A percentile compares a stretch with the other conserved stretches of the same genome.
These are phyloP conservation scores for Nakaseomyces delphensis DNA, from an alignment of 1,139 yeast species.

Conservation along the genomic window DNA sequence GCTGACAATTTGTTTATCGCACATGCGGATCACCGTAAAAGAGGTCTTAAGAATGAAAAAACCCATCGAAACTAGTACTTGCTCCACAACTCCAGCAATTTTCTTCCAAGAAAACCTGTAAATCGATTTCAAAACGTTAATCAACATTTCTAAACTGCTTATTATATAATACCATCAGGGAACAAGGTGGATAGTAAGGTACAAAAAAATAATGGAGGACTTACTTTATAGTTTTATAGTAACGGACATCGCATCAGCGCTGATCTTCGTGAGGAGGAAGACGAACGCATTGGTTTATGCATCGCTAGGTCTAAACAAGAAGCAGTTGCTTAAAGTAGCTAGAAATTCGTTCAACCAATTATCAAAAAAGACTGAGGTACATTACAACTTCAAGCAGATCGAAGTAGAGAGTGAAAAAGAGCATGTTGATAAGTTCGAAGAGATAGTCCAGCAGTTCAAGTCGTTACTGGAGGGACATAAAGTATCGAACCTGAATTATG, in stretches of 20 bases:
- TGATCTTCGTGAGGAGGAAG: slow-evolving; percentile 12
- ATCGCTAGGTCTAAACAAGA: slow-evolving; percentile 16
- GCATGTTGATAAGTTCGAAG: background rate
- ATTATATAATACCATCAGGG: background rate
- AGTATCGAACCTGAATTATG: slow-evolving; percentile 10
- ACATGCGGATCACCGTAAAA: too few relatives aligned
- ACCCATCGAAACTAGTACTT: too few relatives aligned
- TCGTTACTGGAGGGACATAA: background rate
- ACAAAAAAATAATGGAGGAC: slow-evolving; percentile 11
- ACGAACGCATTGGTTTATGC: slow-evolving; percentile 16
- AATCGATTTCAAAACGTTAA: too few relatives aligned
- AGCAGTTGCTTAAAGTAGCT: slow-evolving; percentile 11
- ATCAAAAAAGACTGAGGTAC: slow-evolving; percentile 10
- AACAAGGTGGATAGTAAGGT: background rate
- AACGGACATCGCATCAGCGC: slow-evolving; percentile 11
- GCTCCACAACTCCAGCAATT: too few relatives aligned
- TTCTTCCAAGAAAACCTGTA: too few relatives aligned
- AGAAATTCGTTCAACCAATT: slow-evolving; percentile 13
- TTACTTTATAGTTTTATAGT: slow-evolving; percentile 13
- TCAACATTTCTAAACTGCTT: too few relatives aligned
- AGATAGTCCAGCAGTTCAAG: slow-evolving; percentile 7
- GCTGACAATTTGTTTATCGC: too few relatives aligned
- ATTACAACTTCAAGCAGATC: slow-evolving; percentile 9
- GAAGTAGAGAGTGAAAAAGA: slow-evolving; percentile 1
- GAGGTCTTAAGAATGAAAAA: too few relatives aligned